Conservation (phyloP, 768 basidiomycete genomes). For the Mycena belliarum region DNA sequence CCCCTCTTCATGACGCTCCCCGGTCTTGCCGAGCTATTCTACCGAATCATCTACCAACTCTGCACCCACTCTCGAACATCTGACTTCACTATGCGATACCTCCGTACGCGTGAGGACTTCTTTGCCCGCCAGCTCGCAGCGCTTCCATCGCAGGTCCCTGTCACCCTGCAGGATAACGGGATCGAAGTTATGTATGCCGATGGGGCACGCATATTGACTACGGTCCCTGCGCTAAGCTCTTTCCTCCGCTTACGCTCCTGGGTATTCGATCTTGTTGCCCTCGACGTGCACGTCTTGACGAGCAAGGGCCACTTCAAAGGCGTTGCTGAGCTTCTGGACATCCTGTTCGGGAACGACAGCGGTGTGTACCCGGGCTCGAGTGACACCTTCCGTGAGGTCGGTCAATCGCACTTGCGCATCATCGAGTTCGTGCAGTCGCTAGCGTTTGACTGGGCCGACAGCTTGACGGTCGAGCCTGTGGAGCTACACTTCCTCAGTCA, state of each 20-base stretch:
- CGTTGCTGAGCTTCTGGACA: constrained; percentile 73
- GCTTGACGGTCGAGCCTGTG: constrained; percentile 55
- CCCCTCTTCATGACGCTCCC: constrained; percentile 71
- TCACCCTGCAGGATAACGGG: constrained; percentile 46
- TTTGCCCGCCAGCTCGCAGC: constrained; percentile 82
- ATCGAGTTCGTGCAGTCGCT: constrained; percentile 88
- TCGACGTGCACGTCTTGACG: constrained; percentile 87
- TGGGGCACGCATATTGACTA: constrained; percentile 67
- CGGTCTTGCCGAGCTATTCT: constrained; percentile 81
- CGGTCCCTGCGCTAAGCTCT: constrained; percentile 64
- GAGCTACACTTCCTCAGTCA: constrained; percentile 65
- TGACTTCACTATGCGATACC: constrained; percentile 78
- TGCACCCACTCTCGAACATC: constrained; percentile 87
- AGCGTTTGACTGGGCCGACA: constrained; percentile 87
- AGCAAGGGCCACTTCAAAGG: constrained; percentile 75
- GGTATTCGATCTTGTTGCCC: constrained; percentile 81
- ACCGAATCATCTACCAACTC: constrained; percentile 80
- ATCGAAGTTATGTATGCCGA: constrained; percentile 72
- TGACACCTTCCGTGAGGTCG: constrained; percentile 66
- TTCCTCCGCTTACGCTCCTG: constrained; percentile 84
- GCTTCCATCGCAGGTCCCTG: constrained; percentile 66
- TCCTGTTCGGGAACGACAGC: constrained; percentile 72
- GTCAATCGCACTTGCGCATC: constrained; percentile 82
- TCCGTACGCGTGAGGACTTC: constrained; percentile 87
- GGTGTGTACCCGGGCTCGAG: constrained; percentile 39